A percentile compares a stretch with the other conserved stretches of the same genome.
Evolutionary conservation across 441 rosid species (phyloP).

Genomic region (Pelargonium fulgidum): DNA sequence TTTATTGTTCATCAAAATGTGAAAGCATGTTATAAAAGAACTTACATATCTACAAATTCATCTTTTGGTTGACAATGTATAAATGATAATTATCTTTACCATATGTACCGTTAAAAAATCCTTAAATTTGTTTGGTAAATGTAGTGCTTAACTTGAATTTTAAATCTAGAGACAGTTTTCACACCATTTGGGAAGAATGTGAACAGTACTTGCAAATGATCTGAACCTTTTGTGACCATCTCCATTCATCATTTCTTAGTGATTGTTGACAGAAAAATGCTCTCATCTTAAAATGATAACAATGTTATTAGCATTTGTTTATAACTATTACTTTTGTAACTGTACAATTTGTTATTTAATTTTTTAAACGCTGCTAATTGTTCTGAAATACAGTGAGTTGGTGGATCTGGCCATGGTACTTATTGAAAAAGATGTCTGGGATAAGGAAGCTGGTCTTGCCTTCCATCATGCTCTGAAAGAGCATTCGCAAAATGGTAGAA

Average conservation of each 20-base stretch:
- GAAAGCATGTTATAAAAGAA: neutral
- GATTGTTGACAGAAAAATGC: neutral
- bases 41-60: neutral
- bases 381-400: slow-evolving; percentile 31
- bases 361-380: slow-evolving; percentile 12
- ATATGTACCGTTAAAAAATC: neutral
- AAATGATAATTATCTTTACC: neutral
- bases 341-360: neutral
- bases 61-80: neutral
- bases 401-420: slow-evolving; percentile 48
- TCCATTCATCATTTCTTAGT: slow-evolving; percentile 5
- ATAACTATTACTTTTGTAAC: neutral
- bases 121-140: neutral
- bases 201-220: neutral
- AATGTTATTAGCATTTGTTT: neutral
- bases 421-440: slow-evolving; percentile 73
- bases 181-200: neutral
- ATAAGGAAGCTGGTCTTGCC: slow-evolving; percentile 36
- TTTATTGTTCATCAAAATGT: neutral
- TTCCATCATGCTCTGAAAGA: slow-evolving; percentile 33
- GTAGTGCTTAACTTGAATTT: neutral
- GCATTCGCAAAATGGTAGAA: slow-evolving; percentile 23
- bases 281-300: neutral
- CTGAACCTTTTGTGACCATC: slow-evolving; percentile 10
- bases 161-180: neutral